Evolutionary conservation across 305 asterid species (phyloP), one percentile per base, ranked within the genome.

Genomic region (Coffea humblotiana): DNA sequence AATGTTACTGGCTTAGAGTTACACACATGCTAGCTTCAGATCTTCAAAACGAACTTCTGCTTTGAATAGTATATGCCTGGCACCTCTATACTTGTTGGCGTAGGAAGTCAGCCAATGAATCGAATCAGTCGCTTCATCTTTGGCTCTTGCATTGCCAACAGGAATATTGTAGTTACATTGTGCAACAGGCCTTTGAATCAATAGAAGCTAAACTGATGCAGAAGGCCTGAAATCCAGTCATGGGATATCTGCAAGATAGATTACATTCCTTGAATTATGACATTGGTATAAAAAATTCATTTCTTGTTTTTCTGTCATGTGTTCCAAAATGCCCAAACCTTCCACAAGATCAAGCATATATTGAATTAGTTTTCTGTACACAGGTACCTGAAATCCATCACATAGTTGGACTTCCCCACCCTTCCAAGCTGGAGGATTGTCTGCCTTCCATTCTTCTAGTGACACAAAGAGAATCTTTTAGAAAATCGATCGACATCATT

Each of bases 171-270:
- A 32, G 71, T 84, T 84, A 95, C 64, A 91, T 88, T 1, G 95
- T 88, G 92, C 99, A 95, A 86, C 99, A 95, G 81, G 94, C 89
- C 78, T 95, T 95, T 19, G 98, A 88, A 83, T 95, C 97, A 71
- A 95, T 91, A 63, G 99, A 92, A 73, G 97, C 97, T 91, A 95
- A 87, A 76, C 93, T 90, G 82, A 93, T 90, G 89, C 96, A 90
- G 84, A 95, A 93, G 25, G 98, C 98, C 89, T 95, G 99, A 82
- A 91, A 95, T 64, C 97, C 99, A 25, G 94, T 89, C 86, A 95
- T 78, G 43, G 99, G 99, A 87, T 94, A 92, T 86, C 99, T 94
- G 95, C 87, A 86, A 84, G 14, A 51, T 76, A 80, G 63, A n/a
- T 21, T 32, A 74, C 13, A 64, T 19, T 67, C 32, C 15, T 14